A percentile compares a stretch with the other conserved stretches of the same genome.
phyloP scores from a whole-genome alignment of 257 asterid species.

The Ehretia macrophylla region DNA sequence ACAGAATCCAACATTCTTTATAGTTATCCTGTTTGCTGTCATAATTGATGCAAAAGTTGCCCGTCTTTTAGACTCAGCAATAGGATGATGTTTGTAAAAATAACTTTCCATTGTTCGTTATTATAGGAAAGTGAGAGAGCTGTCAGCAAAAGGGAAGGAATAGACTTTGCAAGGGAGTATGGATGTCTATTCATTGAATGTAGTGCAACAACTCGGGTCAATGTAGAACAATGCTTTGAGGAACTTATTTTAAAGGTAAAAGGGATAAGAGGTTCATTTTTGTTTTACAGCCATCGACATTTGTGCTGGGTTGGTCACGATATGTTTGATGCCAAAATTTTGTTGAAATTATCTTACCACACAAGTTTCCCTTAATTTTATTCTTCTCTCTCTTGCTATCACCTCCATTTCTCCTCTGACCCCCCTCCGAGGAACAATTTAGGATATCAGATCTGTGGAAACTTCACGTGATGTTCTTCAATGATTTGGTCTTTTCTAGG shows the following conservation, averaged over 20 bases:
- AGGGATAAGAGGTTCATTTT: not conserved
- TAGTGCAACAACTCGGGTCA: conserved; percentile 87
- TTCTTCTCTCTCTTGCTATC: too few species aligned
- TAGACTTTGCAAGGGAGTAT: conserved; percentile 78
- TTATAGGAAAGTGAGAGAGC: conserved; percentile 79
- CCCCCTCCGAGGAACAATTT: too few species aligned
- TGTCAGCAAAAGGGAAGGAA: conserved; percentile 87
- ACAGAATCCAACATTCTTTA: too few species aligned
- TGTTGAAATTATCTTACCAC: too few species aligned
- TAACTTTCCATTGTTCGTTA: not conserved
- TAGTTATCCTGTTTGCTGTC: too few species aligned
- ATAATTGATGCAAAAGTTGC: too few species aligned
- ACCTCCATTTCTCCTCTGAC: too few species aligned
- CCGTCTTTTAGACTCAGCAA: too few species aligned
- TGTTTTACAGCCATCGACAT: not conserved
- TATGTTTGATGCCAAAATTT: too few species aligned
- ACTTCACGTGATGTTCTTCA: not conserved
- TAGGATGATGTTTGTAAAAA: too few species aligned
- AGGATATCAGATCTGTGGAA: not conserved
- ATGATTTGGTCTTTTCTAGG: not conserved
- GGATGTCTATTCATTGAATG: conserved; percentile 95
- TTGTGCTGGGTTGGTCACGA: not conserved
- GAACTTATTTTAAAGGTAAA: conserved; percentile 84
- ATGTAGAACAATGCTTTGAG: conserved; percentile 96
- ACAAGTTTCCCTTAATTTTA: too few species aligned